Conservation (phyloP, 2,329 filamentous ascomycete genomes). For the Fusarium neocosmosporiellum region DNA sequence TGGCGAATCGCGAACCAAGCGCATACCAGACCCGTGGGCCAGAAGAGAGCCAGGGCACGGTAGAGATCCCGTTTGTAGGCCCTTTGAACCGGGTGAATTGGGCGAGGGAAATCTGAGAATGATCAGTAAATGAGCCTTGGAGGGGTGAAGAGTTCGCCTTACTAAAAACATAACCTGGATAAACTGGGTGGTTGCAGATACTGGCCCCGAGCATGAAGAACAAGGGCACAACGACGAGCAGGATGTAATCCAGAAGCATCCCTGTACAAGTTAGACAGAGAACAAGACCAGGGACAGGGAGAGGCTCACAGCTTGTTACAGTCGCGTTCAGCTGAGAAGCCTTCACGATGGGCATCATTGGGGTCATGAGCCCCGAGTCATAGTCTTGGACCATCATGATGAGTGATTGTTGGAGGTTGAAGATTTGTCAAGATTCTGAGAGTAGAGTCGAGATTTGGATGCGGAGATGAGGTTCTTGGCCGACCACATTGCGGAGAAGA, state of each 20-base stretch:
- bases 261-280: background rate
- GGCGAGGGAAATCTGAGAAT: background rate
- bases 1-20: background rate
- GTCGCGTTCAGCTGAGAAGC: background rate
- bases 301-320: background rate
- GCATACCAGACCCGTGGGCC: background rate
- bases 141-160: background rate
- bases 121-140: background rate
- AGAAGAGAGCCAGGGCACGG: background rate
- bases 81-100: background rate
- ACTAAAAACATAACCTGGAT: background rate
- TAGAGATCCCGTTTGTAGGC: background rate
- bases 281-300: background rate
- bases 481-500: background rate
- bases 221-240: background rate
- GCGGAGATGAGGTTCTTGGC: background rate
- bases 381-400: background rate
- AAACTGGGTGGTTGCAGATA: background rate
- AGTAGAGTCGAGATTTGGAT: background rate
- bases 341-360: background rate
- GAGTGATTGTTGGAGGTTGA: background rate
- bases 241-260: background rate
- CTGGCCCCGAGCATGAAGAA: background rate
- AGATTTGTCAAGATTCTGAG: background rate
- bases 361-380: background rate